Conservation (phyloP, 2,329 filamentous ascomycete genomes). For the Volutella citrinella region DNA sequence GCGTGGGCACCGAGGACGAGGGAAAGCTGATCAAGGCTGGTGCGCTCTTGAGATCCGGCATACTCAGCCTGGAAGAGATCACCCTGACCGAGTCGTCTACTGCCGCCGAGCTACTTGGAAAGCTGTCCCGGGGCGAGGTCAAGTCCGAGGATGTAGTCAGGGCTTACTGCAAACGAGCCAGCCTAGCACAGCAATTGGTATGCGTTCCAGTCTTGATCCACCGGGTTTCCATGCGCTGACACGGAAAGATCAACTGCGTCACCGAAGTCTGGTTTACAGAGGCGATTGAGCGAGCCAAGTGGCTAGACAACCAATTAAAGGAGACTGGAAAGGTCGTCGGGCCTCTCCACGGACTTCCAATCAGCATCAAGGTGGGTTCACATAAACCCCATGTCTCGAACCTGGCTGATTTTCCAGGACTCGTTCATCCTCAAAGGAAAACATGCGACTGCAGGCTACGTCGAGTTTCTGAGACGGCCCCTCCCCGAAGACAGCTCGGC, state of each 20-base stretch:
- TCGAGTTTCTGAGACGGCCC: conserved; percentile 22
- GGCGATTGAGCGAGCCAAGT: conserved; percentile 10
- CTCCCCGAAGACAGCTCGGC: conserved; percentile 18
- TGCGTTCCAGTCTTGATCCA: rapidly evolving
- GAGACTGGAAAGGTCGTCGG: conserved; percentile 19
- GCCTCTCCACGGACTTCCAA: conserved; percentile 18
- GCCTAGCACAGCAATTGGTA: conserved; percentile 20
- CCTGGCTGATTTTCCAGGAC: conserved; percentile 16
- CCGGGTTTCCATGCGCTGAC: neutral
- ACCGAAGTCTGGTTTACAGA: conserved; percentile 20
- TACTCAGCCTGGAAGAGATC: conserved; percentile 12
- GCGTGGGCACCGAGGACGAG: neutral
- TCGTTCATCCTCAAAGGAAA: conserved; percentile 19
- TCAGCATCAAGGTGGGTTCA: conserved; percentile 20
- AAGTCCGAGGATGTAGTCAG: conserved; percentile 17
- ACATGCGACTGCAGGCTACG: conserved; percentile 22
- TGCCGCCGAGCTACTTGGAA: conserved; percentile 12
- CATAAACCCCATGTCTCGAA: rapidly evolving
- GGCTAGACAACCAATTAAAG: conserved; percentile 17
- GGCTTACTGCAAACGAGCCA: conserved; percentile 20
- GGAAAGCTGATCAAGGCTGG: conserved; percentile 14
- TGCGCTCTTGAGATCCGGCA: conserved; percentile 10
- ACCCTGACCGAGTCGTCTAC: conserved; percentile 14
- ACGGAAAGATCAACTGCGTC: conserved; percentile 14
- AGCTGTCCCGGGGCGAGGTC: conserved; percentile 9